phyloP scores from a whole-genome alignment of 1,284 basidiomycete genomes.

The Ganoderma lingzhi region DNA sequence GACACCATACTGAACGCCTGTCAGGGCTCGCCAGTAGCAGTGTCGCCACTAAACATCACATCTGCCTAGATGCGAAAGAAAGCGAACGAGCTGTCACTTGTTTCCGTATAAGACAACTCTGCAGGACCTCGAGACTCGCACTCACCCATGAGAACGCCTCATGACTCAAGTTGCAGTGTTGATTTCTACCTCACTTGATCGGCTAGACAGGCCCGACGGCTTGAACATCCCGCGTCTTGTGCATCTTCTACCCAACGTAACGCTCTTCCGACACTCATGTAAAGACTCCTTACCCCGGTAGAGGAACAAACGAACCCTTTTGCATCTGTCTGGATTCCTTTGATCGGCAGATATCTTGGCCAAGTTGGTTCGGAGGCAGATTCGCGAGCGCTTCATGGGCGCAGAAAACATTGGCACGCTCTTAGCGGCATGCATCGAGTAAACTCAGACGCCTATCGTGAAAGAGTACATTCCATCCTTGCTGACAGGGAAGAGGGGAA shows the following conservation, averaged over 20 bases:
- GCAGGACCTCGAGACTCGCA: too few species aligned
- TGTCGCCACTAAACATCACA: neutral
- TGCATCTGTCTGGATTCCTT: neutral
- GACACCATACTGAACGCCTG: constrained; percentile 19
- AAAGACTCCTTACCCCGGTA: neutral
- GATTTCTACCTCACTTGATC: too few species aligned
- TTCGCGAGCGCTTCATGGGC: neutral
- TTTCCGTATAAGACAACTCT: too few species aligned
- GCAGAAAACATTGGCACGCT: neutral
- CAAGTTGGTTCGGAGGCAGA: neutral
- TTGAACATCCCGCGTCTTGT: too few species aligned
- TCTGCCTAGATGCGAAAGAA: too few species aligned
- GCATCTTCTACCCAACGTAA: neutral
- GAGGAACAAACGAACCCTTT: neutral
- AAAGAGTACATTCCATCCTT: neutral
- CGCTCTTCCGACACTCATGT: neutral
- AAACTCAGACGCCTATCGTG: neutral
- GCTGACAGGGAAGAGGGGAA: neutral
- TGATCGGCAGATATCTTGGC: neutral
- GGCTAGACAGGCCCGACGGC: too few species aligned
- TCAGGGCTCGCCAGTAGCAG: neutral
- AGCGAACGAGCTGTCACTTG: neutral
- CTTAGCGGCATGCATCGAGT: neutral
- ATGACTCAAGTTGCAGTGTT: too few species aligned
- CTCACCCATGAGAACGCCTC: too few species aligned